phyloP scores from a whole-genome alignment of 495 filamentous ascomycete species.

The Glutinoglossum americanum region DNA sequence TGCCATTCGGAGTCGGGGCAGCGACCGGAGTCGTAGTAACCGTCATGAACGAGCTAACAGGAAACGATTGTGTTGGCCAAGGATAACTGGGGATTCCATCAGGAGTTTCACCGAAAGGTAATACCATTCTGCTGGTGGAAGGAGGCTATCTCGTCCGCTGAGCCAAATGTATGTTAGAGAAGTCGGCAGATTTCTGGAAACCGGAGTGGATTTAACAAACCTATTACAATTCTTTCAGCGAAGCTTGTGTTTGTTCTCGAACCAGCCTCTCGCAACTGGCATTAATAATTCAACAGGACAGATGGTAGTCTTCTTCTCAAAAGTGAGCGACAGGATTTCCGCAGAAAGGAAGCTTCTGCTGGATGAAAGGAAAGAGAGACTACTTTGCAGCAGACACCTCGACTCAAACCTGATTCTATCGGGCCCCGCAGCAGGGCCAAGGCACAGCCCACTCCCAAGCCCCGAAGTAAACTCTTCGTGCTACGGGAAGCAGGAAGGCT shows the following conservation, averaged over 20 bases:
- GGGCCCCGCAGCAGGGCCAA: not conserved
- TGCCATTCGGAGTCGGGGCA: not conserved
- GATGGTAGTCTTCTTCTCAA: not conserved
- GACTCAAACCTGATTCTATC: not conserved
- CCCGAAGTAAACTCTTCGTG: not conserved
- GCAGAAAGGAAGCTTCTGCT: not conserved
- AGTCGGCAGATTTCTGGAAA: not conserved
- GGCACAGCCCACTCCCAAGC: not conserved
- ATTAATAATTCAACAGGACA: not conserved
- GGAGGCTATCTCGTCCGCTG: not conserved
- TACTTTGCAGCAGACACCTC: not conserved
- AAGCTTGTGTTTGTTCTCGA: not conserved
- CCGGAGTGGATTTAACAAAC: not conserved
- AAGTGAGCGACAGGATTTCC: not conserved
- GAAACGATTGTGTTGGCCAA: not conserved
- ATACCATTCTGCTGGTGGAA: not conserved
- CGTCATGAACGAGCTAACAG: not conserved
- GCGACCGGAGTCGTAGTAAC: not conserved
- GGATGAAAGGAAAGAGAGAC: not conserved
- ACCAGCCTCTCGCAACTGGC: not conserved
- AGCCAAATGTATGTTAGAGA: not conserved
- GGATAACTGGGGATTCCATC: not conserved
- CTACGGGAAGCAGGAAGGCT: not conserved
- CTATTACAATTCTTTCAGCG: not conserved
- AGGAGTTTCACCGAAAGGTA: not conserved